A percentile compares a stretch with the other conserved stretches of the same genome.
These are phyloP conservation scores for Fusarium sp. DNA, from an alignment of 2,329 filamentous ascomycete genomes.

Conservation along the genomic window DNA sequence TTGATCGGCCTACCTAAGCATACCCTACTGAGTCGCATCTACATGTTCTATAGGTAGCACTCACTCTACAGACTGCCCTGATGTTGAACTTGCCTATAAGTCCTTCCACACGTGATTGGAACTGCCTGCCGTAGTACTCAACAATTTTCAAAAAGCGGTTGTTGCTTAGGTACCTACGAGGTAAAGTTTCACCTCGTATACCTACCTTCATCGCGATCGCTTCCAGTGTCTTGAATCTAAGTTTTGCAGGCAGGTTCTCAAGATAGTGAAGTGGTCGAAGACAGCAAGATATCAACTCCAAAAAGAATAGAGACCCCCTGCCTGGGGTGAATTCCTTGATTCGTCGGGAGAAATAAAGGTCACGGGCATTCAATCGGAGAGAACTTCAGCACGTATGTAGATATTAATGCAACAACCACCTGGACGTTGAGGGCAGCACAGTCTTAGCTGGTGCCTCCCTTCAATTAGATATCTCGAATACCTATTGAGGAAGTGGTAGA, in stretches of 20 bases:
- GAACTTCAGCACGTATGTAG: not conserved
- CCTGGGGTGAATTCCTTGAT: not conserved
- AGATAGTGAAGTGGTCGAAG: not conserved
- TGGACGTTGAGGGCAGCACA: not conserved
- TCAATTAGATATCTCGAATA: not conserved
- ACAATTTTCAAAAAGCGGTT: not conserved
- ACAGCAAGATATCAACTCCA: not conserved
- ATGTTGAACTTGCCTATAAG: not conserved
- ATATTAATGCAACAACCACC: not conserved
- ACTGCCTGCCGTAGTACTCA: not conserved
- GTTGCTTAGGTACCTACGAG: not conserved
- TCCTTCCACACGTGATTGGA: not conserved
- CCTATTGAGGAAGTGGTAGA: not conserved
- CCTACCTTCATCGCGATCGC: not conserved
- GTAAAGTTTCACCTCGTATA: not conserved
- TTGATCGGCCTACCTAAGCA: not conserved
- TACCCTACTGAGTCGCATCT: not conserved
- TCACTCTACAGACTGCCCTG: not conserved
- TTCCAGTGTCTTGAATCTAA: not conserved
- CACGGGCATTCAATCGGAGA: not conserved
- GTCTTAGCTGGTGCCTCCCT: not conserved
- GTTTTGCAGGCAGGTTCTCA: not conserved
- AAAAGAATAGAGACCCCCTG: not conserved
- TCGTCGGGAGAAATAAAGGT: not conserved
- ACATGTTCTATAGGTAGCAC: not conserved